phyloP scores from a whole-genome alignment of 2,329 filamentous ascomycete species.

The Penicillium sp. region DNA sequence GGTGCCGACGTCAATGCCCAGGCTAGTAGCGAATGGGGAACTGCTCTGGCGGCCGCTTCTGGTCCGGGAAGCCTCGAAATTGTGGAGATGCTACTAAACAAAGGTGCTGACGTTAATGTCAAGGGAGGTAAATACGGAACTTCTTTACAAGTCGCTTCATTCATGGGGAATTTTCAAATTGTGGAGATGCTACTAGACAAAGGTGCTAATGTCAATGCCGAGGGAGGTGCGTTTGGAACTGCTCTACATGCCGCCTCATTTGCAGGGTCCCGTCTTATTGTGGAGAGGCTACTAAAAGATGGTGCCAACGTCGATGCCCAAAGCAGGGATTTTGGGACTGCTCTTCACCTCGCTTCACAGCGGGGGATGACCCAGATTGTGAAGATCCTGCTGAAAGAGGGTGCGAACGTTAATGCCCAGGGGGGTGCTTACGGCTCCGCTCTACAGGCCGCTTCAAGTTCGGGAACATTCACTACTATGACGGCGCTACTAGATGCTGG shows the following conservation, averaged over 20 bases:
- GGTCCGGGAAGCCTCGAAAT: not conserved
- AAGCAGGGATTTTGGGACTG: not conserved
- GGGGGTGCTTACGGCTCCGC: too few species aligned
- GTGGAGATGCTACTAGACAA: not conserved
- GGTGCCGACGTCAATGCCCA: not conserved
- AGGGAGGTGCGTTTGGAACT: not conserved
- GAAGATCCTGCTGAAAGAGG: not conserved
- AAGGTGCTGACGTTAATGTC: not conserved
- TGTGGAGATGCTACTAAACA: not conserved
- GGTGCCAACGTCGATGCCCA: not conserved
- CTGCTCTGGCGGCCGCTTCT: not conserved
- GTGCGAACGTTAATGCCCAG: too few species aligned
- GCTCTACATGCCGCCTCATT: not conserved
- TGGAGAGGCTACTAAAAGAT: not conserved
- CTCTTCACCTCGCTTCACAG: not conserved
- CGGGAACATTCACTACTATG: too few species aligned
- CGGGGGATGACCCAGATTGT: too few species aligned
- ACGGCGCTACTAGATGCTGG: too few species aligned
- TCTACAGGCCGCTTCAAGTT: too few species aligned
- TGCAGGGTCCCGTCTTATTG: too few species aligned
- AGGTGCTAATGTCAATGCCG: not conserved
- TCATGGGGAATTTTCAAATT: not conserved
- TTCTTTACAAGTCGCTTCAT: not conserved
- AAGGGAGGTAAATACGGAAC: not conserved
- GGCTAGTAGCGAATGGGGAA: not conserved